Evolutionary conservation across 139 green algal genomes (phyloP), one percentile per base, ranked within the genome.

Genomic region (Chlamydomonas asymmetrica): DNA sequence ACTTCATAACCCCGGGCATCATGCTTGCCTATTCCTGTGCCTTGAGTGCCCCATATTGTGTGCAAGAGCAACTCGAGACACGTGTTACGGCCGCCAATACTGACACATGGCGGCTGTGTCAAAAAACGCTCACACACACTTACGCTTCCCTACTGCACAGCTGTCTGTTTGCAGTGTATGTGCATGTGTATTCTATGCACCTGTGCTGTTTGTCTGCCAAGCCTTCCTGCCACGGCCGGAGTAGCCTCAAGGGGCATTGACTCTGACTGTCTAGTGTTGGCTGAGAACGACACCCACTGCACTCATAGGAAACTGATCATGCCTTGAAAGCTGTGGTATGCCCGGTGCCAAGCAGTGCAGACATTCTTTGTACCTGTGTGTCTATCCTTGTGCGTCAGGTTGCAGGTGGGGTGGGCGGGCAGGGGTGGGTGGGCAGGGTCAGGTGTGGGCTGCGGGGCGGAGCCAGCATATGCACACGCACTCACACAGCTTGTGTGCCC

Each of bases 291-390:
- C 5, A 22, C 63, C 63, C 63, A 56, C 22, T 48, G 39, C 29
- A 48, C 66, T 49, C 48, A 71, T 73, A 73, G 66, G 66, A 73
- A 73, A 60, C 66, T 73, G 66, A 34, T 32, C 29, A 27, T 73
- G 66, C 48, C n/a, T n/a, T 38, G 13, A 9, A 43, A 50, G 66
- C 66, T 40, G 48, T 73, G 49, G 66, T 49, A 63, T 62, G 20
- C 48, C 41, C 64, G 27, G 66, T 60, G 66, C 66, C 66, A 73
- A 73, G 66, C 29, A 49, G 66, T 63, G 66, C 31, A 25, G 25
- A 62, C 16, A 62, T 20, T 5, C 25, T 35, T 62, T 25, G 16
- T 25, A 35, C 25, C 32, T 62, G 54, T 25, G 54, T 35, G 6
- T 31, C n/a, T n/a, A n/a, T n/a, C n/a, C 10, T 62, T 25, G 25